Conservation (phyloP, 148 eudicot species). For the Simmondsia chinensis region DNA sequence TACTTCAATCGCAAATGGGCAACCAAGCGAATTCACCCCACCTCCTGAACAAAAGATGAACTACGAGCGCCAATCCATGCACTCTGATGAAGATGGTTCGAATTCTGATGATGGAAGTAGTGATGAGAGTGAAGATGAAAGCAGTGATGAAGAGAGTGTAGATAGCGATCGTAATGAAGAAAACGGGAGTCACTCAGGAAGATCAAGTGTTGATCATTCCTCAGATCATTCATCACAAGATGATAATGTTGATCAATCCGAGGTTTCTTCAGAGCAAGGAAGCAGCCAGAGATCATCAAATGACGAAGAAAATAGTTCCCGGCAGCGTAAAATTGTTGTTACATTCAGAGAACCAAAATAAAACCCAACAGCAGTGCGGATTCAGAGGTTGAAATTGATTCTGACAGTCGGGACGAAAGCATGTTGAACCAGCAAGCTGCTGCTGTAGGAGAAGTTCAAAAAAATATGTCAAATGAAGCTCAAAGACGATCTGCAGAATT, state of each 20-base stretch:
- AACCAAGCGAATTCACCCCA: conserved; percentile 6
- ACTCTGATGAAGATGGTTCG: conserved; percentile 10
- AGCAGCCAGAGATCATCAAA: conserved; percentile 14
- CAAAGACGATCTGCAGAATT: too few relatives aligned
- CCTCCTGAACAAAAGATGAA: conserved; percentile 34
- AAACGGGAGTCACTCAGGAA: conserved; percentile 11
- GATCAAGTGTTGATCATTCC: conserved; percentile 11
- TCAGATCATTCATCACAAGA: conserved; percentile 9
- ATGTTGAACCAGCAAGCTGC: too few relatives aligned
- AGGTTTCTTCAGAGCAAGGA: conserved; percentile 12
- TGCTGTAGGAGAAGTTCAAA: too few relatives aligned
- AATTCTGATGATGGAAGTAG: conserved; percentile 1
- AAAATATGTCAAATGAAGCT: too few relatives aligned
- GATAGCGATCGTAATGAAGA: conserved; percentile 5
- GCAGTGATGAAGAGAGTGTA: conserved; percentile 9
- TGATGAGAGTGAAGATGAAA: conserved; percentile 10
- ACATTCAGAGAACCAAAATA: conserved; percentile 32
- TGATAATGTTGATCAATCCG: conserved; percentile 11
- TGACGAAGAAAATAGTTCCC: conserved; percentile 12
- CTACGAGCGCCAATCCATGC: conserved; percentile 11
- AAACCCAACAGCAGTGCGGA: conserved; percentile 11
- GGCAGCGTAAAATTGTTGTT: conserved; percentile 21
- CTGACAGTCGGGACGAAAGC: too few relatives aligned
- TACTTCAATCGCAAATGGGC: conserved; percentile 6
- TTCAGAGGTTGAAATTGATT: too few relatives aligned